These are phyloP conservation scores for Pyrenochaeta sp. DNA, from an alignment of 2,329 filamentous ascomycete genomes.

Conservation along the genomic window DNA sequence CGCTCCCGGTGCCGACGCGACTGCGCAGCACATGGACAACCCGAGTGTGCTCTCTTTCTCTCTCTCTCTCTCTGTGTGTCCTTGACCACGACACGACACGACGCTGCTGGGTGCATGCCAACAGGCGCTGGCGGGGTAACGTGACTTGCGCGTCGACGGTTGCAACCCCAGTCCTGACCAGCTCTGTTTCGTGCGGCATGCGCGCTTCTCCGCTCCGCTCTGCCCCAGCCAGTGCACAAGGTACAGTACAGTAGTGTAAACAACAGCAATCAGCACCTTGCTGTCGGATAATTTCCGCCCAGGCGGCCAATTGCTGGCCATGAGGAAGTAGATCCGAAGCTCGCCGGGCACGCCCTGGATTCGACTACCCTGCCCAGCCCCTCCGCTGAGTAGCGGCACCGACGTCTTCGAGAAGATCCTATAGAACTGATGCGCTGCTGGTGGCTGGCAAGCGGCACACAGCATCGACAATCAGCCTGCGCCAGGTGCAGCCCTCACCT, in stretches of 20 bases:
- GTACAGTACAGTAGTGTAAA: neutral
- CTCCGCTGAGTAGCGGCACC: conserved; percentile 24
- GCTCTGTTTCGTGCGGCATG: conserved; percentile 25
- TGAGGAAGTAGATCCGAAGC: conserved; percentile 31
- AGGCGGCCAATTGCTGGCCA: conserved; percentile 29
- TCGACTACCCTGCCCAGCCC: conserved; percentile 23
- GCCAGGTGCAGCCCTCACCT: neutral
- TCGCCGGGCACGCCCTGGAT: conserved; percentile 14
- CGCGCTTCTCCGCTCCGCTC: conserved; percentile 28
- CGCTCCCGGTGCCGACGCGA: conserved; percentile 19
- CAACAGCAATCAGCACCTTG: conserved; percentile 21
- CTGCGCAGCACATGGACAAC: neutral
- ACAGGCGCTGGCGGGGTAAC: conserved; percentile 11
- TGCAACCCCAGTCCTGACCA: conserved; percentile 5
- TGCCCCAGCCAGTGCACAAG: conserved; percentile 1
- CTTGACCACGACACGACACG: no score
- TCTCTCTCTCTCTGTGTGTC: no score
- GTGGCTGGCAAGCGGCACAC: conserved; percentile 21
- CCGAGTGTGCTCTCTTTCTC: neutral
- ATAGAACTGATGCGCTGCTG: conserved; percentile 42
- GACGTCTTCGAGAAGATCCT: conserved; percentile 43
- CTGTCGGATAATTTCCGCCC: conserved; percentile 36
- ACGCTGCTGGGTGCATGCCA: neutral
- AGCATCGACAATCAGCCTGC: conserved; percentile 4
- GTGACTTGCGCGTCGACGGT: conserved; percentile 11